A percentile compares a stretch with the other conserved stretches of the same genome.
phyloP scores from a whole-genome alignment of 1,139 yeast species.

The Lodderomyces elongisporus region DNA sequence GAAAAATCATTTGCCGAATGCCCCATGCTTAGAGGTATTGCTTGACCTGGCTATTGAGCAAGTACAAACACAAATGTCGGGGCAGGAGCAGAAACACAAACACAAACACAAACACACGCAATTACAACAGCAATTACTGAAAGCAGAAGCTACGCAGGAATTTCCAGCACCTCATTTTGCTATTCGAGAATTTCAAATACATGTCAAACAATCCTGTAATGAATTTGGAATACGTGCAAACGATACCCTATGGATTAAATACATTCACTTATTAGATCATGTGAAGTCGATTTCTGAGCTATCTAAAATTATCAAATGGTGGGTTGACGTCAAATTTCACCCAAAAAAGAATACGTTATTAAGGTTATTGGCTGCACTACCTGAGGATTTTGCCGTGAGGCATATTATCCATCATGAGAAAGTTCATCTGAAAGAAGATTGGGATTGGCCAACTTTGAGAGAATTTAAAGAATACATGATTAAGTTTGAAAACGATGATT shows the following conservation, averaged over 20 bases:
- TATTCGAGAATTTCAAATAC: slow-evolving; percentile 48
- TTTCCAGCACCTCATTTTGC: slow-evolving; percentile 59
- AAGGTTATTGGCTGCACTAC: slow-evolving; percentile 35
- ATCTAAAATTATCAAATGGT: slow-evolving; percentile 49
- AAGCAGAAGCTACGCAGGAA: slow-evolving; percentile 47
- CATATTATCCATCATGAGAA: slow-evolving; percentile 37
- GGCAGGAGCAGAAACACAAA: slow-evolving; percentile 5
- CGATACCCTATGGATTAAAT: slow-evolving; percentile 44
- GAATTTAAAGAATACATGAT: slow-evolving; percentile 11
- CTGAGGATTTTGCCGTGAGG: slow-evolving; percentile 33
- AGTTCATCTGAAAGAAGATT: slow-evolving; percentile 14
- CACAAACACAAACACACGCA: slow-evolving; percentile 2
- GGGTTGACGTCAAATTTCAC: slow-evolving; percentile 48
- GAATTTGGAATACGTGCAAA: slow-evolving; percentile 35
- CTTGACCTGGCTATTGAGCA: slow-evolving; percentile 30
- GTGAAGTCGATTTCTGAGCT: slow-evolving; percentile 49
- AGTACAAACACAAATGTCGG: slow-evolving; percentile 11
- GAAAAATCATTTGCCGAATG: slow-evolving; percentile 24
- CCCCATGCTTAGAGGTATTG: slow-evolving; percentile 39
- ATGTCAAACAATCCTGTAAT: slow-evolving; percentile 23
- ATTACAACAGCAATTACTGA: slow-evolving; percentile 6
- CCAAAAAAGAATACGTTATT: slow-evolving; percentile 41
- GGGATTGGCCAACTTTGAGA: slow-evolving; percentile 26
- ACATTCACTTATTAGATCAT: slow-evolving; percentile 46
- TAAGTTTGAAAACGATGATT: too few relatives aligned